Conservation (phyloP, 768 basidiomycete genomes). For the Lentinula boryana region DNA sequence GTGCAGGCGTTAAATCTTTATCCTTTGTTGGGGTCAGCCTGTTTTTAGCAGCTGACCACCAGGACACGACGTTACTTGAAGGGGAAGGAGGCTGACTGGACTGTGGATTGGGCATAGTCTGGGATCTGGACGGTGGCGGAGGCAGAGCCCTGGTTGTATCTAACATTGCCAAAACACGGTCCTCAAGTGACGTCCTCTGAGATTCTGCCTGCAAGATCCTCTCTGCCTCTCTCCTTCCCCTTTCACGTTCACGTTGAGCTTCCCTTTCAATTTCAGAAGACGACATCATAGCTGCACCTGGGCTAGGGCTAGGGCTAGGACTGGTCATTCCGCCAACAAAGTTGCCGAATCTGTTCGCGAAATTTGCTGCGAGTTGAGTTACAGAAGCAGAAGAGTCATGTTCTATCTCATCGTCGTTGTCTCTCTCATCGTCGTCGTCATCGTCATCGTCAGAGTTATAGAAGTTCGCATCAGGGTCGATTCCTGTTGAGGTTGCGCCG, state of each 20-base stretch:
- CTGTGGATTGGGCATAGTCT: conserved; percentile 28
- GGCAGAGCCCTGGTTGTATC: conserved; percentile 40
- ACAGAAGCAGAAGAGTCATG: conserved; percentile 51
- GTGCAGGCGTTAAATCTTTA: conserved; percentile 77
- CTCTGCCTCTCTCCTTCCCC: conserved; percentile 73
- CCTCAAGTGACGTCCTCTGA: conserved; percentile 62
- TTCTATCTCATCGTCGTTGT: conserved; percentile 29
- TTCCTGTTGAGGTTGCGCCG: not conserved
- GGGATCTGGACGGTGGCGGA: conserved; percentile 57
- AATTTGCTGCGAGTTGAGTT: conserved; percentile 64
- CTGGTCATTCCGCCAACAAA: conserved; percentile 49
- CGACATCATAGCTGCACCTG: not conserved
- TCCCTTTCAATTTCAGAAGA: conserved; percentile 66
- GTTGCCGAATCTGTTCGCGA: conserved; percentile 70
- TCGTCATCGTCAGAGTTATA: conserved; percentile 38
- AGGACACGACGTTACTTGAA: conserved; percentile 39
- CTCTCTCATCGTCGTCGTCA: conserved; percentile 28
- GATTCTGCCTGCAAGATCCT: conserved; percentile 63
- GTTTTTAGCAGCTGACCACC: conserved; percentile 76
- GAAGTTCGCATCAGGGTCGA: conserved; percentile 18
- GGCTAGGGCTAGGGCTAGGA: conserved; percentile 37
- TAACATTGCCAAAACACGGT: conserved; percentile 74
- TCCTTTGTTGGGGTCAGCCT: conserved; percentile 76
- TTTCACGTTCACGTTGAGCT: conserved; percentile 71
- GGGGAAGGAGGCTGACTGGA: conserved; percentile 50